Base-by-base conservation (phyloP, 2,329 filamentous ascomycete species). In the Calonectria honghensis region DNA sequence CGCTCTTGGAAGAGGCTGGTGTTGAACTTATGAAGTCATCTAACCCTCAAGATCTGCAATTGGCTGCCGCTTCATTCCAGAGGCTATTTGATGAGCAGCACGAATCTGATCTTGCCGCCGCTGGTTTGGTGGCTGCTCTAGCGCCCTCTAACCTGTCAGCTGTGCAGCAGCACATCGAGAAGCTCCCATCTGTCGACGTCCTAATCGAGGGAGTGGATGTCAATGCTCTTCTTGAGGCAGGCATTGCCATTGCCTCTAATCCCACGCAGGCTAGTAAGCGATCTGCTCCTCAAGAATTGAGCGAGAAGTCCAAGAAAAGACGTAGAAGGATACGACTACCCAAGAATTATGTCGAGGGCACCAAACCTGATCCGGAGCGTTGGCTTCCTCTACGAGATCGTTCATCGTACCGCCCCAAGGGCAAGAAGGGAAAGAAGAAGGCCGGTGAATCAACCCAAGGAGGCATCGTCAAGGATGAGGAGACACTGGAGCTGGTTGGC, bases 331-430 rank as follows among this genome's bases (percentile, higher is more conserved):
- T 88, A 72, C 91, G 91, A 79, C 87, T 94, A 80, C 94, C 94
- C 39, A 95, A 95, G 85, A 90, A 93, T 81, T 95, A 92, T 81
- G 94, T 95, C 73, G 91, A 94, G 68, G 91, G 90, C 79, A 97
- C 96, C 88, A 93, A 92, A 77, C 91, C 95, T 41, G 97, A 99
- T 84, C 93, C 95, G 0, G 97, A 99, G 86, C 90, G 97, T 76
- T 99, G 97, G 97, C 86, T 99, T 74, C 96, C 97, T 16, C 88
- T 98, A 81, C 93, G 94, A 68, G 97, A 99, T 84, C 91, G 97
- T 72, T 97, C 94, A 79, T 94, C 92, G 51, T 99, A 98, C 85
- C 89, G 94, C 63, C 96, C 96, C 10, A 98, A 97, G 87, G 96
- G 96, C 7, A 96, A 94, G 88, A 98, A 98, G 89, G 95, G 95